phyloP scores from a whole-genome alignment of 441 rosid species.

The Euphorbia schlechtendalii region DNA sequence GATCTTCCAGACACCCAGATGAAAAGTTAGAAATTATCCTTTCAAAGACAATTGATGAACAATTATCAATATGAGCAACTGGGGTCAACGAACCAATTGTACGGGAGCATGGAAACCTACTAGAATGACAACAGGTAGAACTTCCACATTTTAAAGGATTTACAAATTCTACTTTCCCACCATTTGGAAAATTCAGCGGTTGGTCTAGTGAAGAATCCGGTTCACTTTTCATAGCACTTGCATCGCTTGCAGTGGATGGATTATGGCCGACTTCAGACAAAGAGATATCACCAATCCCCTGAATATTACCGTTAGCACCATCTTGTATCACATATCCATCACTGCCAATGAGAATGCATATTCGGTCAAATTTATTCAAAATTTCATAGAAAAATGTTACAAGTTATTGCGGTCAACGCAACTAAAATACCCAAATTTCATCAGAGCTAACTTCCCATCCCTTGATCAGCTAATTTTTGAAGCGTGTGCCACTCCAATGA shows the following conservation, averaged over 20 bases:
- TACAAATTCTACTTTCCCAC: constrained; percentile 17
- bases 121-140: constrained; percentile 36
- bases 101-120: constrained; percentile 46
- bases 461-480: neutral
- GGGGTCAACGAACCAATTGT: constrained; percentile 55
- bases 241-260: constrained; percentile 15
- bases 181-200: constrained; percentile 19
- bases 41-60: constrained; percentile 42
- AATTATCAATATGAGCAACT: constrained; percentile 40
- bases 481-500: neutral
- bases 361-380: neutral
- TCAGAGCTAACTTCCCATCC: neutral
- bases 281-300: constrained; percentile 12
- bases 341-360: constrained; percentile 30
- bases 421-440: neutral
- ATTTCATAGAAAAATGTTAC: neutral
- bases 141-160: constrained; percentile 23
- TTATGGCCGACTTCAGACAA: constrained; percentile 20
- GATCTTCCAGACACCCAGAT: constrained; percentile 62
- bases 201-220: constrained; percentile 18
- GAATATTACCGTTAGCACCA: constrained; percentile 15
- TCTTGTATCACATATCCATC: constrained; percentile 28
- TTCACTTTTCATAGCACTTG: constrained; percentile 9
- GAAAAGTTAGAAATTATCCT: constrained; percentile 44
- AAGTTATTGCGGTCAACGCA: neutral